Evolutionary conservation across 192 early-diverging fungal genomes (phyloP).

Genomic region (Haplosporangium gracile): DNA sequence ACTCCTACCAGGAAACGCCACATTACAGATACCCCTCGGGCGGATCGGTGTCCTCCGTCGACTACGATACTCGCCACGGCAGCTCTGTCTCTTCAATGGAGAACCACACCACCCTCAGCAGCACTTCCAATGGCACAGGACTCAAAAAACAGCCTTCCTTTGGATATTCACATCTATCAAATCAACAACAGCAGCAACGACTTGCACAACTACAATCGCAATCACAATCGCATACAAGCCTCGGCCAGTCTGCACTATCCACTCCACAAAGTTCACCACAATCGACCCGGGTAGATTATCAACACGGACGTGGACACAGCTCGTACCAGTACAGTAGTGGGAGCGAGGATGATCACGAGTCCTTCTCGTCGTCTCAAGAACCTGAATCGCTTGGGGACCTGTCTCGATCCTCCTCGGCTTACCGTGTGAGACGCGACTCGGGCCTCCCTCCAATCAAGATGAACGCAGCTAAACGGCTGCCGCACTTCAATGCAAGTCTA

Average conservation of each 20-base stretch:
- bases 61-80: conserved; percentile 41
- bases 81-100: conserved; percentile 48
- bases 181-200: conserved; percentile 5
- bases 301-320: conserved; percentile 1
- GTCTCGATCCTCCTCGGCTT: conserved; percentile 1
- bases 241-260: conserved; percentile 25
- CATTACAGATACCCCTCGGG: conserved; percentile 37
- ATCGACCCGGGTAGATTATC: conserved; percentile 10
- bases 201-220: neutral
- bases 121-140: conserved; percentile 3
- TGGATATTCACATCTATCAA: conserved; percentile 31
- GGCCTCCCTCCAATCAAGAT: conserved; percentile 48
- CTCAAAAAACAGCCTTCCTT: conserved; percentile 24
- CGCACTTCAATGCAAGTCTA: conserved; percentile 28
- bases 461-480: conserved; percentile 42
- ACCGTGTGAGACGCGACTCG: conserved; percentile 42
- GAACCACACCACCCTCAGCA: conserved; percentile 15
- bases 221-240: conserved; percentile 14
- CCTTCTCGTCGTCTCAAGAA: conserved; percentile 15
- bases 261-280: conserved; percentile 42
- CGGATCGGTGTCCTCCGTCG: conserved; percentile 42
- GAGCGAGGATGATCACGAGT: conserved; percentile 46
- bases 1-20: conserved; percentile 20
- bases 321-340: conserved; percentile 39
- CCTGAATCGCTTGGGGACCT: conserved; percentile 27